Evolutionary conservation across 805 yeast species (phyloP), one percentile per base, ranked within the genome.

Genomic region (Metschnikowia anglica): DNA sequence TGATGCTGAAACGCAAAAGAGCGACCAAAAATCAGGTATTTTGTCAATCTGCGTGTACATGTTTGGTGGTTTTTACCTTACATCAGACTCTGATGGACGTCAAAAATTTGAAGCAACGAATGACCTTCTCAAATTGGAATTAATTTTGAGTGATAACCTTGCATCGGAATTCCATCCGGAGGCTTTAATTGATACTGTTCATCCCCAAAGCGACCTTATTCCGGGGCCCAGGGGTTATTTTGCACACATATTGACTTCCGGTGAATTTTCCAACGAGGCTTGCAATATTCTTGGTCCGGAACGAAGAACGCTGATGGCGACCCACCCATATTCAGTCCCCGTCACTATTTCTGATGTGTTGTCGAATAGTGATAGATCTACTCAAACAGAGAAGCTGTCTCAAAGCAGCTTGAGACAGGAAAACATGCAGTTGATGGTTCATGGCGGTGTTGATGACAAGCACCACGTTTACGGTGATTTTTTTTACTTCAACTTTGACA

Each of bases 221-320:
- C 76, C 76, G 0, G 39, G 57, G 2, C 66, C 72, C 4, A 50
- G 76, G 50, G 76, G 74, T 1, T 69, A 52, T 49, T 67, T 62
- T 48, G 74, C 74, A 0, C 55, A 44, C 34, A 43, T 63, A 2
- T 50, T 70, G 34, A 56, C 68, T 2, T 39, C 47, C 18, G 23
- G 30, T 8, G 32, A 18, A 6, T 36, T 41, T 17, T 10, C 46
- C 24, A 36, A 23, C 10, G 46, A 35, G 15, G 21, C 37, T 5
- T 46, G 46, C 25, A 17, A 46, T 16, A 5, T 32, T 4, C 16
- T 21, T 27, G 45, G 41, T 19, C 41, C 45, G 12, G 41, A 30
- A 31, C 13, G 33, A 9, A 23, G 45, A 26, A 20, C 23, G 16
- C 33, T 6, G 11, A 10, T n/a, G 4, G 25, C n/a, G 10, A 4